Percentiles rank a stretch among this genome's conserved stretches.
phyloP scores from a whole-genome alignment of 805 yeast genomes.

The Wickerhamiella domercqiae region DNA sequence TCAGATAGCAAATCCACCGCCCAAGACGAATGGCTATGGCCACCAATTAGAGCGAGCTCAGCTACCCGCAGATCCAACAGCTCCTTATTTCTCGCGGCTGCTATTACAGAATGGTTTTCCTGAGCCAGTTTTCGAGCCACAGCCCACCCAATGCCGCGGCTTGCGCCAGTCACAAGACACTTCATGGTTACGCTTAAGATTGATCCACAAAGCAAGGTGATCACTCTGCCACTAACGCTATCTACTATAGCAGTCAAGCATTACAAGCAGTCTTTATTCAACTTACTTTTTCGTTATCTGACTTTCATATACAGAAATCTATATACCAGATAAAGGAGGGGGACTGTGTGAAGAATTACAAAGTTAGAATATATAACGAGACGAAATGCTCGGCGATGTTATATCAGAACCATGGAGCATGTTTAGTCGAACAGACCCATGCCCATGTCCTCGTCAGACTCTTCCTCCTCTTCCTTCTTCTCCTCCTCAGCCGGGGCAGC shows the following conservation, averaged over 20 bases:
- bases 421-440: slow-evolving; percentile 95
- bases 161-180: slow-evolving; percentile 44
- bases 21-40: slow-evolving; percentile 12
- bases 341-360: too few species aligned
- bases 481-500: slow-evolving; percentile 54
- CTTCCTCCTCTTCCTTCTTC: slow-evolving; percentile 39
- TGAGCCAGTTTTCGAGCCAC: slow-evolving; percentile 37
- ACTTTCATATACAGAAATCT: too few species aligned
- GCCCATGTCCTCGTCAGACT: slow-evolving; percentile 30
- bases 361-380: too few species aligned
- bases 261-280: too few species aligned
- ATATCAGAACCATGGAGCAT: not conserved
- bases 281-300: too few species aligned
- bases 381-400: not conserved
- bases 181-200: slow-evolving; percentile 6
- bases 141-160: slow-evolving; percentile 48
- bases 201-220: too few species aligned
- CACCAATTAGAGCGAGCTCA: slow-evolving; percentile 10
- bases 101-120: slow-evolving; percentile 36
- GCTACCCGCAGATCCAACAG: slow-evolving; percentile 22
- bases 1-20: slow-evolving; percentile 9
- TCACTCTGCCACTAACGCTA: too few species aligned
- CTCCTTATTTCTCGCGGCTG: slow-evolving; percentile 34
- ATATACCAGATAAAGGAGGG: too few species aligned
- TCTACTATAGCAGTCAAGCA: too few species aligned